phyloP scores from a whole-genome alignment of 75 land plant genomes.

The Pseudotsuga menziesii region DNA sequence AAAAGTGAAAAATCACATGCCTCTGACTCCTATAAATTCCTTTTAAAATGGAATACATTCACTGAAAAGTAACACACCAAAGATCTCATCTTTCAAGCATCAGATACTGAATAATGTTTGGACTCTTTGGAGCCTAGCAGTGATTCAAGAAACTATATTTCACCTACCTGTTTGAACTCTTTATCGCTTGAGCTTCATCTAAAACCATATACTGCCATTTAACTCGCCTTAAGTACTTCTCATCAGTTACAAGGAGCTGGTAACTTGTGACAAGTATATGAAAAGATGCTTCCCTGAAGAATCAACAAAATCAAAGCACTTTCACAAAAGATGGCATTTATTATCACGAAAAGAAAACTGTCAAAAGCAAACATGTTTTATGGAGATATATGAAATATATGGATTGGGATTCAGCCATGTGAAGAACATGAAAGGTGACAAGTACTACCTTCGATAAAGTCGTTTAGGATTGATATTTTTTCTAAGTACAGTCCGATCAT shows the following conservation, averaged over 20 bases:
- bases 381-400: not conserved
- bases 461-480: slow-evolving; percentile 90
- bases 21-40: not conserved
- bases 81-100: not conserved
- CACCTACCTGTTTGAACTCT: slow-evolving; percentile 85
- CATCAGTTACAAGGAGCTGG: slow-evolving; percentile 86
- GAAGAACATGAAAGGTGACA: not conserved
- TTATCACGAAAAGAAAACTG: not conserved
- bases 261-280: slow-evolving; percentile 97
- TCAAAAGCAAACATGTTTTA: not conserved
- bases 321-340: not conserved
- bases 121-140: not conserved
- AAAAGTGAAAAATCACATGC: slow-evolving; percentile 8
- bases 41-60: not conserved
- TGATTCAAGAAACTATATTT: not conserved
- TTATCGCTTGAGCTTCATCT: slow-evolving; percentile 99
- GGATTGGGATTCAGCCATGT: not conserved
- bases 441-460: slow-evolving; percentile 71
- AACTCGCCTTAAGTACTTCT: slow-evolving; percentile 85
- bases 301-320: not conserved
- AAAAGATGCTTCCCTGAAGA: slow-evolving; percentile 77
- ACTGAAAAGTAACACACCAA: not conserved
- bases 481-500: slow-evolving; percentile 72
- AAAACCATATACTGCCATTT: slow-evolving; percentile 99
- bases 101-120: not conserved